Conservation (phyloP, 2,329 filamentous ascomycete genomes). For the Alternaria infectoria region DNA sequence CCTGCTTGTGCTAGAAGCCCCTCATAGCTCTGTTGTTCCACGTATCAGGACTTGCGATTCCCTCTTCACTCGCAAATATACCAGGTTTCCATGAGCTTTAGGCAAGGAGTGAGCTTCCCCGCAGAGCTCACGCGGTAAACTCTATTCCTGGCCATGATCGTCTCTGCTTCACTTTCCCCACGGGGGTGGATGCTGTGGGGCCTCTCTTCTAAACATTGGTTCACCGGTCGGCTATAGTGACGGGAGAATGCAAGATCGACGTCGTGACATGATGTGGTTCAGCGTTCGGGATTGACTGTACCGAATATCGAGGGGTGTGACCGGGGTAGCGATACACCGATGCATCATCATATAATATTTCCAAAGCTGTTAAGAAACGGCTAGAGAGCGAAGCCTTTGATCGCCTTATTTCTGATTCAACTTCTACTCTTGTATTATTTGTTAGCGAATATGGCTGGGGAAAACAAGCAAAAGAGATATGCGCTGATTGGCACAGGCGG, state of each 20-base stretch:
- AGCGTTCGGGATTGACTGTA: slow-evolving; percentile 6
- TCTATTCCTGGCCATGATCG: neutral
- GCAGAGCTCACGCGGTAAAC: neutral
- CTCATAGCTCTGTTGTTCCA: neutral
- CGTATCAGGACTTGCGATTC: slow-evolving; percentile 4
- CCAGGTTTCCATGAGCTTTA: neutral
- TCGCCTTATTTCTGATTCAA: neutral
- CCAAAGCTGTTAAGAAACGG: slow-evolving; percentile 10
- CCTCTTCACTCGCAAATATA: neutral
- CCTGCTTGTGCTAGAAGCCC: neutral
- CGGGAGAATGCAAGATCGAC: slow-evolving; percentile 15
- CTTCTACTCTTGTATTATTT: neutral
- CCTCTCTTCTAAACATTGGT: neutral
- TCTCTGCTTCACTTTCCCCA: slow-evolving; percentile 5
- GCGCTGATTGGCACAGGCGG: slow-evolving; percentile 66
- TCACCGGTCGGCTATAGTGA: neutral
- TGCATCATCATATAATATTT: slow-evolving; percentile 3
- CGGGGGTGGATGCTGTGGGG: slow-evolving; percentile 13
- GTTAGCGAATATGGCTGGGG: slow-evolving; percentile 14
- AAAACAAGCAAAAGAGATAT: slow-evolving; percentile 46
- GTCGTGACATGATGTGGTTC: neutral
- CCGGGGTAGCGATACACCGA: slow-evolving; percentile 15
- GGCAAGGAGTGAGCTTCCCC: slow-evolving; percentile 11
- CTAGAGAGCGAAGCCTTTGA: slow-evolving; percentile 2
- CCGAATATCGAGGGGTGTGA: slow-evolving; percentile 16